phyloP scores from a whole-genome alignment of 768 basidiomycete genomes.

The Boletus edulis region DNA sequence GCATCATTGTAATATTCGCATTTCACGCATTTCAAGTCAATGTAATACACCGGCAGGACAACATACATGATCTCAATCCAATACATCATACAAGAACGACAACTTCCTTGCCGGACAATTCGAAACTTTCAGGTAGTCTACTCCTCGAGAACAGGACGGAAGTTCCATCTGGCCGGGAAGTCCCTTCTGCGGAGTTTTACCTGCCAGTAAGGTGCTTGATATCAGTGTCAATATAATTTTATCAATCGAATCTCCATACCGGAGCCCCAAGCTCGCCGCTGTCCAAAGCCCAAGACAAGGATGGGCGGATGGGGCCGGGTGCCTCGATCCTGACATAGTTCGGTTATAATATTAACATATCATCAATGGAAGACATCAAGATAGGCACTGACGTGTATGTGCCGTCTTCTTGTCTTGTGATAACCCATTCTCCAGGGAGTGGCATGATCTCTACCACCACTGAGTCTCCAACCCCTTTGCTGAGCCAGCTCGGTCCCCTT shows the following conservation, averaged over 20 bases:
- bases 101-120: too few relatives aligned
- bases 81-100: too few relatives aligned
- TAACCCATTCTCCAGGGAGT: not conserved
- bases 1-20: too few relatives aligned
- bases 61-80: too few relatives aligned
- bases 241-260: not conserved
- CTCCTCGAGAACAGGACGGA: not conserved
- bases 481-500: not conserved
- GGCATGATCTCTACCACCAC: not conserved
- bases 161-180: not conserved
- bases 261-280: not conserved
- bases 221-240: not conserved
- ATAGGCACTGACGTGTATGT: not conserved
- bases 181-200: not conserved
- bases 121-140: too few relatives aligned
- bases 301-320: not conserved
- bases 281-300: not conserved
- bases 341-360: not conserved
- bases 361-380: not conserved
- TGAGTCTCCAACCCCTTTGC: not conserved
- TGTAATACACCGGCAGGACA: too few relatives aligned
- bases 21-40: too few relatives aligned
- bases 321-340: not conserved
- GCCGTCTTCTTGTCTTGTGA: not conserved
- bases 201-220: not conserved